Base-by-base conservation (phyloP, 495 filamentous ascomycete genomes). In the Podospora pseudopauciseta region DNA sequence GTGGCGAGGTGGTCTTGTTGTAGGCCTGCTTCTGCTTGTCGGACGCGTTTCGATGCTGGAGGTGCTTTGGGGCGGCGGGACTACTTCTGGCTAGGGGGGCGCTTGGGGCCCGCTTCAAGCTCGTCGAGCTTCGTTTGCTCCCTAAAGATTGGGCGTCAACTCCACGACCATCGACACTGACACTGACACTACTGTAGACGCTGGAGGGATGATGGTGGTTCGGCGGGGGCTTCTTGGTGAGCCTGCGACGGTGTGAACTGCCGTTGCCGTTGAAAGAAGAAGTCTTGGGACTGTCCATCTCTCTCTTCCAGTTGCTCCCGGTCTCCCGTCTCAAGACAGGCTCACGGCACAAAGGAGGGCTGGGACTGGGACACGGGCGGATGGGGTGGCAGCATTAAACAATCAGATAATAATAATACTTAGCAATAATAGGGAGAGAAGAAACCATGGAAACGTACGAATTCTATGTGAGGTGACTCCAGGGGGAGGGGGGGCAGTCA, bases 101-200 rank as follows among this genome's bases (percentile, higher is more conserved):
- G 73, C 89, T 91, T 65, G 89, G 89, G 80, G 89, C 87, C 77
- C 89, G 86, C 76, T 87, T 87, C 72, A 92, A 81, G 70, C 80
- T 84, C 61, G 78, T 78, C 70, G 83, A 85, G 81, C 82, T 85
- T 75, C 81, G 79, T 81, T 85, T 83, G 79, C 82, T 84, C 71
- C 79, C 76, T 70, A 85, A 77, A 72, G 82, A 84, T 74, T 78
- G 80, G 77, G 81, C 77, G 78, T 85, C 84, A 80, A 81, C 79
- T 49, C 39, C 39, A 72, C 76, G 81, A 75, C 79, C 78, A 74
- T 83, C 81, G 74, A 77, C 73, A 67, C 74, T 71, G 74, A 77
- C 73, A 67, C 72, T 70, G 67, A 70, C 67, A 23, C 77, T 76
- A 71, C 72, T 72, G 18, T 75, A 72, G 67, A 77, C 80, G 75